Evolutionary conservation across 257 asterid species (phyloP), one percentile per base, ranked within the genome.

Genomic region (Scutellaria minor): DNA sequence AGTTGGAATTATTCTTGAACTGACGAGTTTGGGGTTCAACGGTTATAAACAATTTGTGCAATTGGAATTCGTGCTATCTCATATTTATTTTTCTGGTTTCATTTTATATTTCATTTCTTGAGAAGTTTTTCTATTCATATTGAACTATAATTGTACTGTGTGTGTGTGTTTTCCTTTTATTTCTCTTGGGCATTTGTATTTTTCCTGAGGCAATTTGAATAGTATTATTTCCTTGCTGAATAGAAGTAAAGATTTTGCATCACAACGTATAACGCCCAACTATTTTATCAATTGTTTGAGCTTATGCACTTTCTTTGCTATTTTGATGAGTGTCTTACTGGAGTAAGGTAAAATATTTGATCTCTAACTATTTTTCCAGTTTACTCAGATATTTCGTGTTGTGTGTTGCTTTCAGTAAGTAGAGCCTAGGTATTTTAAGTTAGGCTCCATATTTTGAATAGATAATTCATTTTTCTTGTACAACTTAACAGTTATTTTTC

Each of bases 1-100:
- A 18, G 71, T 7, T 69, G 60, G 24, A 15, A 37, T 71, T 52
- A 15, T 64, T 68, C 68, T 0, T 71, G 66, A 51, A 59, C 48
- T 67, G 48, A 42, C 47, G 45, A 66, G 18, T 72, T 42, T 71
- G 48, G 31, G 52, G 53, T 67, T 44, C 68, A 47, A 37, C 20
- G 14, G 14, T 40, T 18, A 37, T 68, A 5, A 58, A 41, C 27
- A 56, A 27, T 61, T 31, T 53, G 44, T 37, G 63, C 54, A n/a
- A 68, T 14, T 62, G 63, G 39, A 67, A 56, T 50, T 64, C 52
- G 52, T 31, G 37, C 37, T 31, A 24, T 31, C 37, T 31, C 37
- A 31, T 31, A 31, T 31, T 31, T 31, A 2, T 31, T 31, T 31
- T 31, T 31, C 37, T 31, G 4, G 4, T 31, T 31, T 31, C 3